Base-by-base conservation (phyloP, 768 basidiomycete species). In the Rhodotorula babjevae region DNA sequence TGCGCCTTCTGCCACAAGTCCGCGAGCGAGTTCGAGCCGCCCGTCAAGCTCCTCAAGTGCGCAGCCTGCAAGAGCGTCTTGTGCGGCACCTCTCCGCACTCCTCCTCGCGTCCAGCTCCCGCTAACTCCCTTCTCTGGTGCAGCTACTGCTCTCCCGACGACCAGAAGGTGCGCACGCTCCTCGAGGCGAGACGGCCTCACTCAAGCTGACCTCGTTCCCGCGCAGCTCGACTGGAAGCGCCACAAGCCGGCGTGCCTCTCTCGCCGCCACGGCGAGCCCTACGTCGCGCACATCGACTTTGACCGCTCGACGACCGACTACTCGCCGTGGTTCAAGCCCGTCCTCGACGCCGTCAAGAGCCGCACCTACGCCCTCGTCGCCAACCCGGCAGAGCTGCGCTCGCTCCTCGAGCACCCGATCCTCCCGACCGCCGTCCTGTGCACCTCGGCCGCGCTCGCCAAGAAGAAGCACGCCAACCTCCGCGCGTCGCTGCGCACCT, bases 301-400 rank as follows among this genome's bases (percentile, higher is more conserved):
- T 12, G 27, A 29, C 31, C 65, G 65, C 18, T 18, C 19, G 1
- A 52, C 47, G 25, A 59, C 57, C 9, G 65, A 66, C 58, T 8
- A 52, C 36, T 23, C 58, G 25, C 65, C 65, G 4, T 66, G 65
- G 58, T 59, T 46, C 65, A 66, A 72, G 62, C 56, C 57, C 27
- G 27, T 67, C 25, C 49, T 72, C 56, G 66, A 72, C 71, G 44
- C 49, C 25, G 33, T 72, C 57, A 8, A 40, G 27, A n/a, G n/a
- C n/a, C 50, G 67, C 15, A 65, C 65, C 2, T 40, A 49, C 65
- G 16, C 57, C 27, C 31, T 60, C 36, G 65, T 49, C 33, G 31
- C 46, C 27, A 18, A 5, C 8, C 16, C 27, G 21, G 23, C 8
- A 0, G 15, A 12, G 1, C 44, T 57, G 6, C 29, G 27, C 56